Evolutionary conservation across 768 basidiomycete genomes (phyloP).

Genomic region (Dendrothele bispora): DNA sequence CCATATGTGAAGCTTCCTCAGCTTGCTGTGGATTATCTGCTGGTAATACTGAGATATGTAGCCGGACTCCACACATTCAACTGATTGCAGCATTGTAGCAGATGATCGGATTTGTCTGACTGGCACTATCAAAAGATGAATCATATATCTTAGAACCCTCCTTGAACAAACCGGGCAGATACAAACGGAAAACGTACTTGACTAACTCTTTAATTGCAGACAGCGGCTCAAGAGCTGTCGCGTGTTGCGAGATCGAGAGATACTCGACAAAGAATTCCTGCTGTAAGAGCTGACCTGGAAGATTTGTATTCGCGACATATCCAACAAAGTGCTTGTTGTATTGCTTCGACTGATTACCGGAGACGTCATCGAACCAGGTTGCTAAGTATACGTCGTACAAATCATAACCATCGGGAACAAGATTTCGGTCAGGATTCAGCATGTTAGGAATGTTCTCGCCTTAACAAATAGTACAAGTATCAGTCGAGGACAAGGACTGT

Average conservation of each 20-base stretch:
- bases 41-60: conserved; percentile 25
- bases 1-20: conserved; percentile 37
- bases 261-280: conserved; percentile 36
- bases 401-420: conserved; percentile 28
- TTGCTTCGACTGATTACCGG: too few species aligned
- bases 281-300: too few species aligned
- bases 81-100: conserved; percentile 25
- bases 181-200: conserved; percentile 20
- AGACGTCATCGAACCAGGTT: too few species aligned
- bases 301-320: too few species aligned
- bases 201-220: conserved; percentile 29
- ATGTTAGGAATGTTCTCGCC: too few species aligned
- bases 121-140: too few species aligned
- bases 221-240: conserved; percentile 36
- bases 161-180: too few species aligned
- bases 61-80: conserved; percentile 20
- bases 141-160: too few species aligned
- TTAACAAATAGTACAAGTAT: too few species aligned
- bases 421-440: conserved; percentile 30
- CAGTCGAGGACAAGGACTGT: too few species aligned
- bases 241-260: conserved; percentile 36
- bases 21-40: conserved; percentile 42
- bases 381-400: conserved; percentile 31
- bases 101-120: conserved; percentile 28
- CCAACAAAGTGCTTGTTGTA: too few species aligned